phyloP scores from a whole-genome alignment of 106 monocot species.

The Iris macrosiphon region DNA sequence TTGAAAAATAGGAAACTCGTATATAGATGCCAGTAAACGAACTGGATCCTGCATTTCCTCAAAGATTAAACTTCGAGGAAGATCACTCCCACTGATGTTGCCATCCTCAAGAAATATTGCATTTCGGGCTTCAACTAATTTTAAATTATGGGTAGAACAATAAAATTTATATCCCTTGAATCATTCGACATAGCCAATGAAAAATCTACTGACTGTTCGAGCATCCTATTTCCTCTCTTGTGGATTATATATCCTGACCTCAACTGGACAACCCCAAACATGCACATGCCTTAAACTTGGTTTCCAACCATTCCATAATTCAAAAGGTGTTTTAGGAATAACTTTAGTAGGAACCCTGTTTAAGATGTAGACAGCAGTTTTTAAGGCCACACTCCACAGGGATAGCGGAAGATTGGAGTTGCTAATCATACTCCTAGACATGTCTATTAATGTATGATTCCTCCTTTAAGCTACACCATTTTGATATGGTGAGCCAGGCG shows the following conservation, averaged over 20 bases:
- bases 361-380: neutral
- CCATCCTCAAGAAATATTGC: conserved; percentile 9
- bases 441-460: conserved; percentile 9
- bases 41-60: neutral
- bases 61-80: neutral
- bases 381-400: neutral
- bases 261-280: neutral
- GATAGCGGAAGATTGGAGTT: neutral
- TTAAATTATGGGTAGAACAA: conserved; percentile 6
- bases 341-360: conserved; percentile 4
- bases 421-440: conserved; percentile 10
- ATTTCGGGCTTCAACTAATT: conserved; percentile 8
- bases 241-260: conserved; percentile 9
- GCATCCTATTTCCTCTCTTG: conserved; percentile 4
- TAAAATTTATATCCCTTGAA: conserved; percentile 6
- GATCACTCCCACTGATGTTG: neutral
- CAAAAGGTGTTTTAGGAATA: conserved; percentile 1
- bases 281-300: conserved; percentile 9
- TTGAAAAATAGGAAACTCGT: neutral
- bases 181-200: conserved; percentile 7
- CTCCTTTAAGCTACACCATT: too few species aligned
- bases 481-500: too few species aligned
- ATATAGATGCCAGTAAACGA: neutral
- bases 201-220: conserved; percentile 3
- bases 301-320: conserved; percentile 9